Evolutionary conservation across 176 grass and related monocot genomes (phyloP).

Genomic region (Carex cristatella): DNA sequence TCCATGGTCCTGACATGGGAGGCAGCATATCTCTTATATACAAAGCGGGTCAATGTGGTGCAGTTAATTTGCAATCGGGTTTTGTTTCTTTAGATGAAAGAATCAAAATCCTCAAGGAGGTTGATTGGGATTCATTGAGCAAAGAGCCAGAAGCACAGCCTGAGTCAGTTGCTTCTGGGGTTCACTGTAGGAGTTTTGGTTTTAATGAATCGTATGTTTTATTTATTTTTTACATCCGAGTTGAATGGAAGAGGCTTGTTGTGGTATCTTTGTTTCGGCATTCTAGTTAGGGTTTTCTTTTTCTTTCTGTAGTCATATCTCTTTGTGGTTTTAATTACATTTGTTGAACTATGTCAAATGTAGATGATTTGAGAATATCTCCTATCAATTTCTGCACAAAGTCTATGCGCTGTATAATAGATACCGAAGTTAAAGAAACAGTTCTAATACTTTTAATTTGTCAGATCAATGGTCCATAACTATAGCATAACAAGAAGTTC

Average conservation of each 20-base stretch:
- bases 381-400: not conserved
- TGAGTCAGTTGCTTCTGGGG: slow-evolving; percentile 28
- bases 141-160: slow-evolving; percentile 36
- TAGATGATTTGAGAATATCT: not conserved
- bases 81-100: slow-evolving; percentile 66
- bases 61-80: slow-evolving; percentile 39
- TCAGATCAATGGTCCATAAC: not conserved
- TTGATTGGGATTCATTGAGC: slow-evolving; percentile 57
- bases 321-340: not conserved
- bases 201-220: not conserved
- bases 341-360: not conserved
- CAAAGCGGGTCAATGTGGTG: slow-evolving; percentile 59
- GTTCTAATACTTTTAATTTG: not conserved
- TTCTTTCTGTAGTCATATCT: not conserved
- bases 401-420: not conserved
- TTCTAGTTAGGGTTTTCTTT: slow-evolving; percentile 2
- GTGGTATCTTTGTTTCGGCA: not conserved
- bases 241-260: not conserved
- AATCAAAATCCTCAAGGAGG: slow-evolving; percentile 64
- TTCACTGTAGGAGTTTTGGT: slow-evolving; percentile 9
- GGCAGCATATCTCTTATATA: slow-evolving; percentile 60
- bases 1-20: slow-evolving; percentile 84
- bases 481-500: too few species aligned
- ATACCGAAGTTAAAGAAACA: not conserved
- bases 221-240: not conserved